Conservation (phyloP, 352 stramenopile genomes). For the Blastocystis hominis region DNA sequence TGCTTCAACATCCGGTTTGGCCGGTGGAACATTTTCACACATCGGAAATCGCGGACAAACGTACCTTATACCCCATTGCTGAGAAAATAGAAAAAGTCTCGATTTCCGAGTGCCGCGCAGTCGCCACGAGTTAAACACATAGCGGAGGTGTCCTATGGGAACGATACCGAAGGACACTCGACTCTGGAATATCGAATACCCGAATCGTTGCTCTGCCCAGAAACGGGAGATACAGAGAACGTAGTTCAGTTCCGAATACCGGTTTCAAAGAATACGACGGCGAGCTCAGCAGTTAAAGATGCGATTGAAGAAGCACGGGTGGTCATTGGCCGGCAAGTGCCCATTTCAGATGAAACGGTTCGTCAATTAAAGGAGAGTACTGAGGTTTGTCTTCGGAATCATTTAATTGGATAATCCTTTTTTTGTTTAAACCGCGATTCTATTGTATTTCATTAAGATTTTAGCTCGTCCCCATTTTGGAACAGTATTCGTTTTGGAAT, state of each 20-base stretch:
- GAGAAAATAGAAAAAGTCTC: background rate
- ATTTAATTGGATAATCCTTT: background rate
- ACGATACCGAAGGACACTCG: background rate
- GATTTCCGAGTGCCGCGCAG: background rate
- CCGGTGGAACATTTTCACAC: background rate
- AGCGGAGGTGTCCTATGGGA: background rate
- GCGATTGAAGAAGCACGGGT: background rate
- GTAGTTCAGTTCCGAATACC: slow-evolving; percentile 33
- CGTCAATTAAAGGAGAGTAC: background rate
- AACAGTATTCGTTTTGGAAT: background rate
- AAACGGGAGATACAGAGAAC: background rate
- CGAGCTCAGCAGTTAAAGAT: background rate
- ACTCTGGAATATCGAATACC: slow-evolving; percentile 32
- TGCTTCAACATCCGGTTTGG: background rate
- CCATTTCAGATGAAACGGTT: background rate
- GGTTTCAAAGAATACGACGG: background rate
- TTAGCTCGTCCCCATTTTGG: background rate
- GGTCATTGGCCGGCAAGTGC: background rate
- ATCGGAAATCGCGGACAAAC: background rate
- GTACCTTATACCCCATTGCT: background rate
- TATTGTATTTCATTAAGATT: background rate
- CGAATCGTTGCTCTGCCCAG: background rate
- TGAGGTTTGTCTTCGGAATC: background rate
- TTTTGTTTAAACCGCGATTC: background rate
- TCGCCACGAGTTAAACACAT: background rate